These are phyloP conservation scores for Antrodiella citrinella DNA, from an alignment of 768 basidiomycete genomes.

Conservation along the genomic window DNA sequence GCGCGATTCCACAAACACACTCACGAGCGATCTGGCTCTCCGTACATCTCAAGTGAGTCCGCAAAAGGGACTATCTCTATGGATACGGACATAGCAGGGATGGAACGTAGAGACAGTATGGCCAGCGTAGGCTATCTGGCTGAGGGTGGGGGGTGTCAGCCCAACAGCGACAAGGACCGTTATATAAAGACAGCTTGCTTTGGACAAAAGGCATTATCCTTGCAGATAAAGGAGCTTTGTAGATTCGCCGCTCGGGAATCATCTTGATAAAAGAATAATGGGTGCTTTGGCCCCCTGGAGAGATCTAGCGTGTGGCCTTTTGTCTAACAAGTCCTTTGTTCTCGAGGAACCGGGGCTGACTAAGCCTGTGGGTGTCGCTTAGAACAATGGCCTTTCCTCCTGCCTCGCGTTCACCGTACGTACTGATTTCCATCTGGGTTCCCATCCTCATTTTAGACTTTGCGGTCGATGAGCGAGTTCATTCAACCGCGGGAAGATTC, in stretches of 20 bases:
- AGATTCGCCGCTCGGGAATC: not conserved
- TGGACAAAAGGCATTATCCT: not conserved
- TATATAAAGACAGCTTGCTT: not conserved
- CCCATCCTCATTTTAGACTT: not conserved
- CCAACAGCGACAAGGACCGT: not conserved
- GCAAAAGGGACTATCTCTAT: constrained; percentile 56
- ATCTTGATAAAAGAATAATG: not conserved
- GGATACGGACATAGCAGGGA: constrained; percentile 51
- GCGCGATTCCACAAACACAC: constrained; percentile 17
- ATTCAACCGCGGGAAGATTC: not conserved
- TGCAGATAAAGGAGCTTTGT: not conserved
- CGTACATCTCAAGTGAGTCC: constrained; percentile 58
- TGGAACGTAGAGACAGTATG: not conserved
- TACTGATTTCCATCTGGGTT: not conserved
- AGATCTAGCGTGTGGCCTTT: not conserved
- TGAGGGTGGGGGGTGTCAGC: not conserved
- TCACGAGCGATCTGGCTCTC: constrained; percentile 57
- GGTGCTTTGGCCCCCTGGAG: not conserved
- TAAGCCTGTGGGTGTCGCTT: not conserved
- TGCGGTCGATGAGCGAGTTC: not conserved
- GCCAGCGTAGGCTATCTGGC: not conserved
- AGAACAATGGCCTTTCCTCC: not conserved
- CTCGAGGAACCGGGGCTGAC: not conserved
- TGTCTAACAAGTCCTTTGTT: not conserved
- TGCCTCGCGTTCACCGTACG: not conserved